Evolutionary conservation across 2,329 filamentous ascomycete species (phyloP), one percentile per base, ranked within the genome.

Genomic region (Colletotrichum orchidophilum): DNA sequence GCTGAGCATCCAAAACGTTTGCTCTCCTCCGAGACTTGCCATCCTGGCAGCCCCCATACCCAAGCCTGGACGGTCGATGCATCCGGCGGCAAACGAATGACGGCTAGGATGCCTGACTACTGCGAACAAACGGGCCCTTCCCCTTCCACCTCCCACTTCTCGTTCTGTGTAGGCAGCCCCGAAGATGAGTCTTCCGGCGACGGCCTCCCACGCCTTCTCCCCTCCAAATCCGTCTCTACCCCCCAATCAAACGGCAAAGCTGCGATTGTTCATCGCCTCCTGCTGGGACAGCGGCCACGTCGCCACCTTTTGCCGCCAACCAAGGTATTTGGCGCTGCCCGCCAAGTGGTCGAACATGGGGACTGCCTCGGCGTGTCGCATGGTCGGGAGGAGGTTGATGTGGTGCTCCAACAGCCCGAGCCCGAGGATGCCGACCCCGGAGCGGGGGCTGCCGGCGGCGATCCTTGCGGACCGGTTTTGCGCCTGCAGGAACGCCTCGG

Each of bases 231-330:
- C 53, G 29, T 52, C 33, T 24, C 21, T 27, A 8, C 24, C 33
- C 46, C 53, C 53, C 46, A 52, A 29, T 69, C 29, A 69, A 26
- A 60, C 69, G 52, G 65, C 53, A 58, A 59, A 69, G 21, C 18
- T 63, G 1, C 59, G 58, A n/a, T 69, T 58, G n/a, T 63, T 63
- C 42, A 68, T 63, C 35, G 53, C 59, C 50, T 78, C 74, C 63
- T 75, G 63, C 71, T 77, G 76, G n/a, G 67, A 72, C 26, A 76
- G 63, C 31, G 79, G 78, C 79, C 79, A 81, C 13, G 79, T 82
- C 21, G 73, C 71, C 33, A 78, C 69, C 66, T 81, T 80, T 39
- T 74, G 74, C 58, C 77, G 76, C 66, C 75, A 76, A 8, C 77
- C 78, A 24, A 77, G 53, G 46, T 75, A 75, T 18, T 24, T 68